A percentile compares a stretch with the other conserved stretches of the same genome.
phyloP scores from a whole-genome alignment of 139 green algal genomes.

The Auxenochlorella pyrenoidosa region DNA sequence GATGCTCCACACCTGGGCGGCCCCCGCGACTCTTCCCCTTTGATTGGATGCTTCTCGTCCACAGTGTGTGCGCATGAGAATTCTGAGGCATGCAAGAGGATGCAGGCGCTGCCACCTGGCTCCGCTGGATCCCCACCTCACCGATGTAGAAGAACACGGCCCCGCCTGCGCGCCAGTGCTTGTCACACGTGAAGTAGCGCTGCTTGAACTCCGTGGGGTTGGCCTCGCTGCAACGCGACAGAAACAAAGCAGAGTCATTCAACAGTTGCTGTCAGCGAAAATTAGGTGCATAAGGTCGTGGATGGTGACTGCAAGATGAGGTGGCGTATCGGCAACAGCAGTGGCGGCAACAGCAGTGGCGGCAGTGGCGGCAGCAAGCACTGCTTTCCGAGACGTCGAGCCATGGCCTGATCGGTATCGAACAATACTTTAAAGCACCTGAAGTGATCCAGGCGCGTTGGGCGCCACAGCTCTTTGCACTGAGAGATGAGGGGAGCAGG shows the following conservation, averaged over 20 bases:
- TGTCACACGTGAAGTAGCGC: conserved; percentile 83
- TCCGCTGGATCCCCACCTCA: conserved; percentile 72
- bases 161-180: conserved; percentile 65
- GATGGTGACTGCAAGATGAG: background rate
- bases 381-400: too few relatives aligned
- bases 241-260: background rate
- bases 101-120: background rate
- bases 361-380: background rate
- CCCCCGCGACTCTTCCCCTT: too few relatives aligned
- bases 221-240: conserved; percentile 2
- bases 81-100: background rate
- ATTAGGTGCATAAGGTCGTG: too few relatives aligned
- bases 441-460: conserved; percentile 47
- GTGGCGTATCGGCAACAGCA: background rate
- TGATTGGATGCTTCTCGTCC: too few relatives aligned
- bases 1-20: background rate
- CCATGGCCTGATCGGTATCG: background rate
- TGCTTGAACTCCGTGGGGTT: conserved; percentile 67
- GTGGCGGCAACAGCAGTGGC: background rate
- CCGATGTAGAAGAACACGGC: conserved; percentile 92
- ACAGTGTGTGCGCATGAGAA: background rate
- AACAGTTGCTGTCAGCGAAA: too few relatives aligned
- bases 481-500: too few relatives aligned
- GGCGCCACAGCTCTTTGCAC: conserved; percentile 11
- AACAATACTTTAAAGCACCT: background rate